phyloP scores from a whole-genome alignment of 352 stramenopile genomes.

The Pythium aristosporum region DNA sequence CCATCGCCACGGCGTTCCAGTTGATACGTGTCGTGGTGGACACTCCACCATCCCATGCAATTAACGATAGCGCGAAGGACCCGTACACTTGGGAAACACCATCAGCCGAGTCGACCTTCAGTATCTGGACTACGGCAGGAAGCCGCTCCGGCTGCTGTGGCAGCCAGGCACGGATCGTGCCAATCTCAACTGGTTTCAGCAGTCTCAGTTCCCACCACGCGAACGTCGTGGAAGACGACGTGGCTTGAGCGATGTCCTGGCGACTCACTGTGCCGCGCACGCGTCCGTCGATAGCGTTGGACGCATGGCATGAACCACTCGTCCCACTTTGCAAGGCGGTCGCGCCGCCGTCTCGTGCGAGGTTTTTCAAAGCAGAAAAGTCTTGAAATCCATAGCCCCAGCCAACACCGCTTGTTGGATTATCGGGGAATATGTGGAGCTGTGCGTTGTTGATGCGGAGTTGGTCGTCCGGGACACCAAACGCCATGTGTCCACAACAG shows the following conservation, averaged over 20 bases:
- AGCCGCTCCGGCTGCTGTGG: constrained; percentile 22
- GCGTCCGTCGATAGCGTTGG: constrained; percentile 68
- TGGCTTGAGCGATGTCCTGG: constrained; percentile 52
- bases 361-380: constrained; percentile 37
- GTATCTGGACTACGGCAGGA: constrained; percentile 30
- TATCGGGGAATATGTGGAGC: constrained; percentile 34
- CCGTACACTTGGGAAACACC: constrained; percentile 34
- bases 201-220: constrained; percentile 78
- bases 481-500: constrained; percentile 44
- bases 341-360: constrained; percentile 49
- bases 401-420: constrained; percentile 62
- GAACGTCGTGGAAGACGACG: constrained; percentile 24
- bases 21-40: constrained; percentile 37
- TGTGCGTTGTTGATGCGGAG: constrained; percentile 49
- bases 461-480: constrained; percentile 40
- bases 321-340: constrained; percentile 71
- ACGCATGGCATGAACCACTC: constrained; percentile 43
- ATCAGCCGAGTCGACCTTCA: constrained; percentile 40
- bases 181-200: constrained; percentile 38
- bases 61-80: constrained; percentile 46
- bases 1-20: constrained; percentile 58
- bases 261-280: constrained; percentile 42
- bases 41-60: constrained; percentile 23
- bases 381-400: constrained; percentile 76
- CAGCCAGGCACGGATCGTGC: constrained; percentile 64